Conservation (phyloP, 495 filamentous ascomycete genomes). For the Penicillium turbatum region DNA sequence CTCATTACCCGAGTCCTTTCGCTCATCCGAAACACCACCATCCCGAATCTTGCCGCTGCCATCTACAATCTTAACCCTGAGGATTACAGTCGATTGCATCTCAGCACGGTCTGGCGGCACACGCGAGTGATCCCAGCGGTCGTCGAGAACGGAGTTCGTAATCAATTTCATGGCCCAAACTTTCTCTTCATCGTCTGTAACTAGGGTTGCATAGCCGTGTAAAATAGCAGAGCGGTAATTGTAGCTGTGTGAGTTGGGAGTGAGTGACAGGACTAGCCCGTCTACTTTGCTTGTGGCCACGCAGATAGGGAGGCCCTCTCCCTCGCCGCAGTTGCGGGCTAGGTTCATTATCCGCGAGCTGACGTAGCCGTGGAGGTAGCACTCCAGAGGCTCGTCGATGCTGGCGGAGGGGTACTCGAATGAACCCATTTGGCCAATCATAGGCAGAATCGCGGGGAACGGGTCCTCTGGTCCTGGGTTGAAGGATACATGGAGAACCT, state of each 20-base stretch:
- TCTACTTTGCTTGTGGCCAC: constrained; percentile 66
- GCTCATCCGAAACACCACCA: constrained; percentile 67
- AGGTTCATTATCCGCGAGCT: constrained; percentile 73
- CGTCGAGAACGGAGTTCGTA: constrained; percentile 66
- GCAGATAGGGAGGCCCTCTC: constrained; percentile 56
- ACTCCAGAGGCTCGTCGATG: constrained; percentile 63
- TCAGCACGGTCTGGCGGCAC: constrained; percentile 70
- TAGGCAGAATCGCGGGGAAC: constrained; percentile 76
- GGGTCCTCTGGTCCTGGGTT: constrained; percentile 54
- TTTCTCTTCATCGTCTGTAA: constrained; percentile 67
- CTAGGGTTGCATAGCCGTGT: constrained; percentile 68
- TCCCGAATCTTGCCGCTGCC: constrained; percentile 76
- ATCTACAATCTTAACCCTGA: constrained; percentile 63
- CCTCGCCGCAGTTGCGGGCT: constrained; percentile 44
- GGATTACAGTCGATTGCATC: constrained; percentile 70
- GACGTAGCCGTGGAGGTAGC: constrained; percentile 88
- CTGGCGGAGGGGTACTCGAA: constrained; percentile 59
- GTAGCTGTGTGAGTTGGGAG: constrained; percentile 76
- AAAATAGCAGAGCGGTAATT: constrained; percentile 85
- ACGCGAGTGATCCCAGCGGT: constrained; percentile 66
- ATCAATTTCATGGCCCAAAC: constrained; percentile 79
- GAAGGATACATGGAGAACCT: constrained; percentile 84
- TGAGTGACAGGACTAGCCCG: constrained; percentile 71
- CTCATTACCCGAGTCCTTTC: constrained; percentile 59
- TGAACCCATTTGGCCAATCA: constrained; percentile 82